Base-by-base conservation (phyloP, 805 yeast genomes). In the Pichia nakasei region DNA sequence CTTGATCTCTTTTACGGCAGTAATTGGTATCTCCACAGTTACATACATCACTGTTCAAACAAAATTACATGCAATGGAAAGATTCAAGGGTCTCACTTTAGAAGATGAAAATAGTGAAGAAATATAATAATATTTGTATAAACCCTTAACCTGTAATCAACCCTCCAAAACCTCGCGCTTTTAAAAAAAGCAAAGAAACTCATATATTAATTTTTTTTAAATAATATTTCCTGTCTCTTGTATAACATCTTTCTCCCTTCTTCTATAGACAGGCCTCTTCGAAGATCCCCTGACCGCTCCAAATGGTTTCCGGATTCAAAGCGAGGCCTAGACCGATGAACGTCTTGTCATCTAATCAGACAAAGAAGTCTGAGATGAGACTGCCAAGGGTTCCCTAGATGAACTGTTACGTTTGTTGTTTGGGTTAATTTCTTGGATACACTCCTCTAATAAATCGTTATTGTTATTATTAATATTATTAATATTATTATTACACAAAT, bases 221-320 rank as follows among this genome's bases (percentile, higher is more conserved):
- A 24, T 24, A 8, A 24, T 24, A 37, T 12, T 8, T 20, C 35
- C 9, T 27, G 7, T 22, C 11, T 22, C 21, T 22, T 15, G 15
- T 2, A 17, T 12, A 11, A 13, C 33, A n/a, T n/a, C 24, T 13
- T 22, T 44, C 24, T 31, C 21, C 41, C 19, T n/a, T 33, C 17
- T 27, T 18, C 9, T 15, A 36, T 39, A 44, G 42, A 41, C 22
- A 35, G 72, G 58, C 73, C 64, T 66, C 71, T 68, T 69, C 74
- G 74, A 69, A 69, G 74, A 68, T 69, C 67, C 63, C 50, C 59
- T 60, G 58, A 58, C 63, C 66, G 46, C 50, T 52, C 48, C 52
- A 50, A 42, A 64, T 69, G 68, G 71, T 64, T 52, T 63, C 53
- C 55, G 53, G 72, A 69, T 69, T 69, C 74, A 69, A 69, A 69